Percentiles rank a stretch among this genome's conserved stretches.
phyloP scores from a whole-genome alignment of 2,329 filamentous ascomycete species.

The Diaporthe vaccinii region DNA sequence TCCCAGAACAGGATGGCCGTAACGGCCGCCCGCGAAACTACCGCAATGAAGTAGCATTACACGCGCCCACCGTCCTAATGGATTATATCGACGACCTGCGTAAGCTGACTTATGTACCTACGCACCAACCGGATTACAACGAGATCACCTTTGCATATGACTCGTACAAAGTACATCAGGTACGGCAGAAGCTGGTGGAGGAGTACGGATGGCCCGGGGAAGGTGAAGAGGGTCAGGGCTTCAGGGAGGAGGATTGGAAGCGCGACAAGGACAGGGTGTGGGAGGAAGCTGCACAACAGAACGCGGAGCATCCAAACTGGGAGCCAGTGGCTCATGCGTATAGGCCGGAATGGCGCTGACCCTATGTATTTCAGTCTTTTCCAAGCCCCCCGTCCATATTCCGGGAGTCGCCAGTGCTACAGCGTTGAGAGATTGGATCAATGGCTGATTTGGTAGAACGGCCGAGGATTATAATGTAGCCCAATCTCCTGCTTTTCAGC shows the following conservation, averaged over 20 bases:
- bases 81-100: neutral
- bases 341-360: neutral
- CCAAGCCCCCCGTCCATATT: too few species aligned
- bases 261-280: neutral
- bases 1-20: neutral
- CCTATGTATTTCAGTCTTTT: neutral
- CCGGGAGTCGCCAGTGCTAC: too few species aligned
- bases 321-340: neutral
- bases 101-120: neutral
- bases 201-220: slow-evolving; percentile 1
- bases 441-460: too few species aligned
- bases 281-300: neutral
- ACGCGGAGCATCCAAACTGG: neutral
- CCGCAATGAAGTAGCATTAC: neutral
- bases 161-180: neutral
- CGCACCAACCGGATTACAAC: neutral
- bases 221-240: neutral
- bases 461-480: too few species aligned
- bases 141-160: neutral
- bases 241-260: neutral
- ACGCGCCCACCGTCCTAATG: neutral
- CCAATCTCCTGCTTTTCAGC: too few species aligned
- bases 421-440: too few species aligned
- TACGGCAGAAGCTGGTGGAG: neutral
- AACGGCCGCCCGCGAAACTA: neutral